These are phyloP conservation scores for Trifolium subterraneum DNA, from an alignment of 306 rosid genomes.

Conservation along the genomic window DNA sequence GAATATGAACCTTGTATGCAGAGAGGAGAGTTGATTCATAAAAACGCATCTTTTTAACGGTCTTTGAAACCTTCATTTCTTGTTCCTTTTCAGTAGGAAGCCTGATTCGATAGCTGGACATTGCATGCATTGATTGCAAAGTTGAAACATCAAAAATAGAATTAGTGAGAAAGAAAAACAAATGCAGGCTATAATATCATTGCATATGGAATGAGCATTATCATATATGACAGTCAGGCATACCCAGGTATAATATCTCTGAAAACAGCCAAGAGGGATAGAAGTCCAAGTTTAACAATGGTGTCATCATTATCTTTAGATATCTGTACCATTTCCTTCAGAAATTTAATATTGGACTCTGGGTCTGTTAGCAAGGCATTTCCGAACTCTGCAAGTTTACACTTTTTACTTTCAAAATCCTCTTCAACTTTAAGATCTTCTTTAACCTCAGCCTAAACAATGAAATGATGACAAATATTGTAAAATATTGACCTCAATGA, in stretches of 20 bases:
- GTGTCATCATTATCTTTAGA: conserved; percentile 68
- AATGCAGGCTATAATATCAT: not conserved
- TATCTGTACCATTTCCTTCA: conserved; percentile 82
- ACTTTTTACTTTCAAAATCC: conserved; percentile 81
- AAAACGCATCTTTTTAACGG: conserved; percentile 81
- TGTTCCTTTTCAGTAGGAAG: conserved; percentile 95
- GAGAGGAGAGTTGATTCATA: conserved; percentile 93
- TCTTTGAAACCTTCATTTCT: conserved; percentile 93
- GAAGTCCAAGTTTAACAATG: conserved; percentile 85
- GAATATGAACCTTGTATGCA: conserved; percentile 76
- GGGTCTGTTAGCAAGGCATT: conserved; percentile 79
- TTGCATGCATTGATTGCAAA: conserved; percentile 34
- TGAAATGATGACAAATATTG: conserved; percentile 23
- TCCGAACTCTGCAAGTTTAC: conserved; percentile 94
- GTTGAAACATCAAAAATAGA: conserved; percentile 33
- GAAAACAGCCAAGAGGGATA: conserved; percentile 87
- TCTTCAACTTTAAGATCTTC: conserved; percentile 84
- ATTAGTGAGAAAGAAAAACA: conserved; percentile 15
- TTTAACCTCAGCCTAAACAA: conserved; percentile 83
- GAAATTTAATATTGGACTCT: conserved; percentile 77
- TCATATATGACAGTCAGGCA: conserved; percentile 30
- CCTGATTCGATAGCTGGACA: conserved; percentile 85
- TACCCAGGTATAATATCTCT: conserved; percentile 96
- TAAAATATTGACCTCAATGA: conserved; percentile 32
- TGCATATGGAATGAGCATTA: conserved; percentile 35